Evolutionary conservation across 202 grass and related monocot genomes (phyloP).

Genomic region (Zoysia matrella): DNA sequence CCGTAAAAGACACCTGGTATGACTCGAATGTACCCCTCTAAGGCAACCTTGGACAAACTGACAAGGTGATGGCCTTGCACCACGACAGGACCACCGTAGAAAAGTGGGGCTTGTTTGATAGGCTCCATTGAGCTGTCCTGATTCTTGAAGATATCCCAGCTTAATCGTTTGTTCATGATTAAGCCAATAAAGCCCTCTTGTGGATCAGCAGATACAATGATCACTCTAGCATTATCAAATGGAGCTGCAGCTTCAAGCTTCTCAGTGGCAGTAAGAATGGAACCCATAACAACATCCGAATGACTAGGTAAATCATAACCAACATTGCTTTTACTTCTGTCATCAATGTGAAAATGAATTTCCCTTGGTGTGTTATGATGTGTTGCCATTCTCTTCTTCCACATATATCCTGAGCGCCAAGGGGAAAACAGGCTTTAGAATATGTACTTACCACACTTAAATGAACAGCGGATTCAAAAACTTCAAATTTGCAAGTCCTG

Average conservation of each 20-base stretch:
- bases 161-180: slow-evolving; percentile 87
- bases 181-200: slow-evolving; percentile 74
- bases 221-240: slow-evolving; percentile 72
- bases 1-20: slow-evolving; percentile 72
- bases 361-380: slow-evolving; percentile 42
- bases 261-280: slow-evolving; percentile 69
- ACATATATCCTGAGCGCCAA: slow-evolving; percentile 66
- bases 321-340: slow-evolving; percentile 25
- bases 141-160: slow-evolving; percentile 78
- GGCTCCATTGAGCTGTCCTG: slow-evolving; percentile 62
- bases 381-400: slow-evolving; percentile 52
- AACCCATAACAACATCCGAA: slow-evolving; percentile 51
- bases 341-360: slow-evolving; percentile 46
- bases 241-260: slow-evolving; percentile 58
- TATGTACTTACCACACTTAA: slow-evolving; percentile 15
- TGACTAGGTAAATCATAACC: slow-evolving; percentile 39
- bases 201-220: slow-evolving; percentile 67
- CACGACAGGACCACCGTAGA: slow-evolving; percentile 83
- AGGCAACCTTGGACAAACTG: slow-evolving; percentile 62
- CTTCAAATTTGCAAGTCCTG: background rate
- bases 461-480: slow-evolving; percentile 16
- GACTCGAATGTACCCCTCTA: slow-evolving; percentile 67
- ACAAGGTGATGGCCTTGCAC: slow-evolving; percentile 76
- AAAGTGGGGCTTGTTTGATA: slow-evolving; percentile 66
- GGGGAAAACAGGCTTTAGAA: slow-evolving; percentile 39